Base-by-base conservation (phyloP, 2,329 filamentous ascomycete genomes). In the Ophiostoma pallidulum region DNA sequence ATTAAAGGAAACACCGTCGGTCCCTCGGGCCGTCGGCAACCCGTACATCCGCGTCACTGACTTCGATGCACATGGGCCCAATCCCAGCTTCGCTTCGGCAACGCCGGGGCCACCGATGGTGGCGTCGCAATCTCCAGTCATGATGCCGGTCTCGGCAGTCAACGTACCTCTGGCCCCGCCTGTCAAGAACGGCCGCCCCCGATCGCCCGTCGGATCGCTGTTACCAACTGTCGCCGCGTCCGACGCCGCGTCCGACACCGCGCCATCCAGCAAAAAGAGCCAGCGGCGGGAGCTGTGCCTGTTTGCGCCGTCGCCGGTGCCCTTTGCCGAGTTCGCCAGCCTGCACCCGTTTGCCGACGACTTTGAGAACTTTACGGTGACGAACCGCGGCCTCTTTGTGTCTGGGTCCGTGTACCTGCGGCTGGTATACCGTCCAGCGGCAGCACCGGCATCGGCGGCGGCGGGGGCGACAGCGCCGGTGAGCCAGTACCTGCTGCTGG, bases 241-340 rank as follows among this genome's bases (percentile, higher is more conserved):
- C n/a, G n/a, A n/a, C n/a, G n/a, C n/a, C n/a, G n/a, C n/a, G n/a
- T n/a, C n/a, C n/a, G n/a, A n/a, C n/a, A n/a, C n/a, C n/a, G n/a
- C n/a, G n/a, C n/a, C n/a, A n/a, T n/a, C n/a, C n/a, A 28, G 6
- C 14, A 26, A 42, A 4, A n/a, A 28, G n/a, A 19, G 4, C 13
- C 18, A 38, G 12, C 35, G 29, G 2, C 13, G 24, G 13, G 28
- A 45, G 12, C 22, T 28, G 14, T 46, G 49, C 16, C 47, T 54
- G 9, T 51, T 54, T 39, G 53, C 53, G 2, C 22, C 36, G 8
- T 53, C 51, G 4, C 51, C 53, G 3, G 37, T 28, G 4, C 35
- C 29, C 13, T 54, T 54, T 24, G 20, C 29, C 6, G 37, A 42
- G 4, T 39, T n/a, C 22, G 32, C 24, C 2, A 46, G 26, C n/a